These are phyloP conservation scores for Marasmius sp. DNA, from an alignment of 1,284 basidiomycete genomes.

Conservation along the genomic window DNA sequence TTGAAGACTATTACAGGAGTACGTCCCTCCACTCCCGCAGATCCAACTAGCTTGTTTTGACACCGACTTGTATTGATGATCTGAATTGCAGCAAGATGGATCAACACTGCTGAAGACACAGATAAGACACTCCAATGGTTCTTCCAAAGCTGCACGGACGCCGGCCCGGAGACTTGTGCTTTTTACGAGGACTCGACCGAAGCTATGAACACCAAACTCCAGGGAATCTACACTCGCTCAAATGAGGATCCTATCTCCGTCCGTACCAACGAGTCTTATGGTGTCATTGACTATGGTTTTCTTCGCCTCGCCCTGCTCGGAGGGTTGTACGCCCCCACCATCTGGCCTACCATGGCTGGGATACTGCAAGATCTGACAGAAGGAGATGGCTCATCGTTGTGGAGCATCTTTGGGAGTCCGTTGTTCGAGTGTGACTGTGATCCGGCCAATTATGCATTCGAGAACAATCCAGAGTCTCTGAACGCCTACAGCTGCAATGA, in stretches of 20 bases:
- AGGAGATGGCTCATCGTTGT: conserved; percentile 17
- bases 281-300: too few relatives aligned
- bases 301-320: conserved; percentile 11
- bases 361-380: conserved; percentile 13
- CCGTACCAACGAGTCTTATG: conserved; percentile 8
- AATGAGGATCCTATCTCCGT: conserved; percentile 15
- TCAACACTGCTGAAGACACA: conserved; percentile 12
- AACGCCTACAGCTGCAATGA: neutral
- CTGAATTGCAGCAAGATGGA: conserved; percentile 4
- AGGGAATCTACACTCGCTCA: conserved; percentile 10
- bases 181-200: conserved; percentile 14
- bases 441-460: neutral
- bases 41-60: too few relatives aligned
- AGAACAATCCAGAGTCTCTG: neutral
- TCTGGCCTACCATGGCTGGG: conserved; percentile 12
- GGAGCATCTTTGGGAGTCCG: neutral
- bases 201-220: conserved; percentile 9
- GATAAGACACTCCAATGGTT: too few relatives aligned
- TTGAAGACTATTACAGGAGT: conserved; percentile 16
- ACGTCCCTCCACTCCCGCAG: too few relatives aligned
- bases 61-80: too few relatives aligned
- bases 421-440: conserved; percentile 16
- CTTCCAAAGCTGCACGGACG: conserved; percentile 15
- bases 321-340: conserved; percentile 14
- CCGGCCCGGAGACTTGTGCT: conserved; percentile 16